A percentile compares a stretch with the other conserved stretches of the same genome.
phyloP scores from a whole-genome alignment of 2,329 filamentous ascomycete genomes.

The Endoconidiophora laricicola region DNA sequence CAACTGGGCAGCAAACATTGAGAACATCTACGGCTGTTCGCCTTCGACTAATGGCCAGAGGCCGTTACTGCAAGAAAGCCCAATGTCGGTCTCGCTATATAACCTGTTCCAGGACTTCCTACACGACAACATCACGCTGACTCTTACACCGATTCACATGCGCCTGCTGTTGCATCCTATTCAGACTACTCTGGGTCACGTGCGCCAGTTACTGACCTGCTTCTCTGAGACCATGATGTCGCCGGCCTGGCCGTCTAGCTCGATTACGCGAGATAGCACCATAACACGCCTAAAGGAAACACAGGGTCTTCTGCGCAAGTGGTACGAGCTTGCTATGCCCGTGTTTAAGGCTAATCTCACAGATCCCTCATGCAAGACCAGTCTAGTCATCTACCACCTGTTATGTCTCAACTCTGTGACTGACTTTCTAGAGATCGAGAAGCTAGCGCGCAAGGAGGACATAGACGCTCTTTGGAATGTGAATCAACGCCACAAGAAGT shows the following conservation, averaged over 20 bases:
- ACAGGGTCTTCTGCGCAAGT: constrained; percentile 44
- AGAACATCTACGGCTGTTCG: constrained; percentile 38
- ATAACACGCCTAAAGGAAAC: constrained; percentile 42
- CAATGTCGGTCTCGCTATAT: constrained; percentile 38
- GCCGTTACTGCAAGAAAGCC: neutral
- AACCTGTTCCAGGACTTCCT: constrained; percentile 53
- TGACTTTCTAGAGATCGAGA: constrained; percentile 51
- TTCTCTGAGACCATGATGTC: constrained; percentile 42
- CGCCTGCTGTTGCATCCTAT: constrained; percentile 53
- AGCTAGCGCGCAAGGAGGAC: constrained; percentile 43
- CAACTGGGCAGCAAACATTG: constrained; percentile 43
- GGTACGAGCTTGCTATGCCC: constrained; percentile 47
- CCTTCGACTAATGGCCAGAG: neutral
- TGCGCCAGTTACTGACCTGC: constrained; percentile 47
- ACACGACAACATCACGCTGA: constrained; percentile 38
- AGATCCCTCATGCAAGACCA: constrained; percentile 45
- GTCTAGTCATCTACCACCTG: constrained; percentile 52
- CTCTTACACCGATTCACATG: constrained; percentile 37
- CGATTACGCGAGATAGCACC: constrained; percentile 31
- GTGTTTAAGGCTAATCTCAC: constrained; percentile 37
- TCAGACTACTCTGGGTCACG: constrained; percentile 47
- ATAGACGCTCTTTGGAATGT: constrained; percentile 39
- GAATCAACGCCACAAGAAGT: constrained; percentile 40
- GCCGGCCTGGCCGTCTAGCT: constrained; percentile 1
- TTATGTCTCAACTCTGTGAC: constrained; percentile 53